phyloP scores from a whole-genome alignment of 495 filamentous ascomycete genomes.

The Aspergillus saccharolyticus region DNA sequence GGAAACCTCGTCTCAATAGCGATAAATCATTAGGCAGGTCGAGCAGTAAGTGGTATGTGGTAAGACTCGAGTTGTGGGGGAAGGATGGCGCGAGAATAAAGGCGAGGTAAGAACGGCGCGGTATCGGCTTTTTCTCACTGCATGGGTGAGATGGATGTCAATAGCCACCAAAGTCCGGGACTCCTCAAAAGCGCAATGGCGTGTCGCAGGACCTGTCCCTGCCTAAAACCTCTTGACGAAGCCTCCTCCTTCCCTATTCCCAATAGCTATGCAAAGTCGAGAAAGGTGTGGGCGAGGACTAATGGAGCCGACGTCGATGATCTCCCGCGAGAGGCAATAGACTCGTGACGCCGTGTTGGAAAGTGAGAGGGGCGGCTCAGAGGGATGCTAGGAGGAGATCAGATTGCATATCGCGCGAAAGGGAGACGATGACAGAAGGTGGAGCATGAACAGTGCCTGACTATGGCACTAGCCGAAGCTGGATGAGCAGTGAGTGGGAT shows the following conservation, averaged over 20 bases:
- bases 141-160: slow-evolving; percentile 11
- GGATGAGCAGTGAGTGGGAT: neutral
- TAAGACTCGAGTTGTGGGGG: neutral
- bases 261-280: slow-evolving; percentile 1
- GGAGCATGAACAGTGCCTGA: neutral
- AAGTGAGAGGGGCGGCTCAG: slow-evolving; percentile 10
- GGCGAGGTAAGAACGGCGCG: slow-evolving; percentile 27
- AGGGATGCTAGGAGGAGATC: slow-evolving; percentile 14
- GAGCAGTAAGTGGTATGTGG: neutral
- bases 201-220: neutral
- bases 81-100: slow-evolving; percentile 11
- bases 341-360: slow-evolving; percentile 23
- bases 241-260: slow-evolving; percentile 6
- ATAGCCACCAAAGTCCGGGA: slow-evolving; percentile 5
- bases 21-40: neutral
- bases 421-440: neutral
- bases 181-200: neutral
- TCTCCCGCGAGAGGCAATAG: slow-evolving; percentile 8
- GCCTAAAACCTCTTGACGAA: neutral
- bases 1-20: neutral
- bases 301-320: slow-evolving; percentile 20
- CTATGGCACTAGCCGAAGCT: neutral
- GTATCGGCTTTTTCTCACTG: slow-evolving; percentile 11
- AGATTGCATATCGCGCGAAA: slow-evolving; percentile 24
- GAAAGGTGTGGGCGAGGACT: slow-evolving; percentile 11